Evolutionary conservation across 2,329 filamentous ascomycete genomes (phyloP).

Genomic region (Fusarium abutilonis): DNA sequence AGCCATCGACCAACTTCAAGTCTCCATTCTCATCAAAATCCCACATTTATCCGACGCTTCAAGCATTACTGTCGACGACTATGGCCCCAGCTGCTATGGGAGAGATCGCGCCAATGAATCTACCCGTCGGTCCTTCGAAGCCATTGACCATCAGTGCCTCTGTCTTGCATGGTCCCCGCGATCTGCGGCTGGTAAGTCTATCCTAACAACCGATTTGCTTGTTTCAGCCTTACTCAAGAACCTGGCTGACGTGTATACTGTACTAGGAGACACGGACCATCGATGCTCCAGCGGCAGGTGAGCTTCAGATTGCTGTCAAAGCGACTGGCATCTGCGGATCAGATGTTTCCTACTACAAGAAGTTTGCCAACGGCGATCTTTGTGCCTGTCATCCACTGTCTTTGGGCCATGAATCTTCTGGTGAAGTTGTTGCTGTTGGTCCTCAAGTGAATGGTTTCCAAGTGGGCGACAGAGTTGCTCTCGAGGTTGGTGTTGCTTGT

Average conservation of each 20-base stretch:
- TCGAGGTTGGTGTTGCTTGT: slow-evolving; percentile 67
- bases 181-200: slow-evolving; percentile 65
- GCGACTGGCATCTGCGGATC: slow-evolving; percentile 76
- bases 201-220: slow-evolving; percentile 11
- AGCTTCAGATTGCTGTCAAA: slow-evolving; percentile 72
- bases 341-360: slow-evolving; percentile 76
- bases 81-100: slow-evolving; percentile 63
- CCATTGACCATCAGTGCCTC: slow-evolving; percentile 61
- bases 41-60: slow-evolving; percentile 71
- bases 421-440: slow-evolving; percentile 66
- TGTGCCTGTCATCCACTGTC: slow-evolving; percentile 72
- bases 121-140: slow-evolving; percentile 55
- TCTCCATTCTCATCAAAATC: slow-evolving; percentile 46
- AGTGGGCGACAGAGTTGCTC: slow-evolving; percentile 66
- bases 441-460: slow-evolving; percentile 62
- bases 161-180: slow-evolving; percentile 66
- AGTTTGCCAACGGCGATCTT: slow-evolving; percentile 76
- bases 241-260: slow-evolving; percentile 26
- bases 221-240: slow-evolving; percentile 40
- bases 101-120: slow-evolving; percentile 56
- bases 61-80: slow-evolving; percentile 37
- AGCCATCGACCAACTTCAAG: slow-evolving; percentile 43
- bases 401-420: slow-evolving; percentile 71
- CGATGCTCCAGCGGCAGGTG: slow-evolving; percentile 58
- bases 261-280: slow-evolving; percentile 62